phyloP scores from a whole-genome alignment of 345 rosid genomes.

The Nephelium lappaceum region DNA sequence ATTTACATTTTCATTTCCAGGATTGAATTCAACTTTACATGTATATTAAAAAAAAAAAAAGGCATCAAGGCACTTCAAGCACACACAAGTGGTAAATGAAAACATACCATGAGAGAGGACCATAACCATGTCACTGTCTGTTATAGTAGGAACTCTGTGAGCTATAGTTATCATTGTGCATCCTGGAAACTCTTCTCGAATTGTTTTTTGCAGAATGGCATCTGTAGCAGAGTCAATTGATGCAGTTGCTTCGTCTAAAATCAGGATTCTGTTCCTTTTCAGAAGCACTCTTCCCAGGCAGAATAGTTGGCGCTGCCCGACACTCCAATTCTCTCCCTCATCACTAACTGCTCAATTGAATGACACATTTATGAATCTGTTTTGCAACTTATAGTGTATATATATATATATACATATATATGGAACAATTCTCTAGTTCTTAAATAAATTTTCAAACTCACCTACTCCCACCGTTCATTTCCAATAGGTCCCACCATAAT shows the following conservation, averaged over 20 bases:
- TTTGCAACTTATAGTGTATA: too few species aligned
- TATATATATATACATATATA: too few species aligned
- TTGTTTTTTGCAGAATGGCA: slow-evolving; percentile 64
- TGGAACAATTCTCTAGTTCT: too few species aligned
- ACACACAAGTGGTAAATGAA: neutral
- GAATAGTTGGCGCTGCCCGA: slow-evolving; percentile 72
- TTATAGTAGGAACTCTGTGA: slow-evolving; percentile 72
- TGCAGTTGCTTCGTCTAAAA: slow-evolving; percentile 77
- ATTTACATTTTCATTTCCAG: neutral
- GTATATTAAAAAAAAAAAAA: neutral
- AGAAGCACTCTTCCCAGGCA: slow-evolving; percentile 75
- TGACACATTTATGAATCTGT: too few species aligned
- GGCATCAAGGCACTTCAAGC: neutral
- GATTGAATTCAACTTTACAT: neutral
- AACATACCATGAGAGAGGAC: slow-evolving; percentile 67
- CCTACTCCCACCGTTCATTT: too few species aligned
- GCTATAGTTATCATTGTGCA: slow-evolving; percentile 76
- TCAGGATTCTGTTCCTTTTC: slow-evolving; percentile 62
- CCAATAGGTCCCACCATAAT: too few species aligned
- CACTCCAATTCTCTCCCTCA: slow-evolving; percentile 88
- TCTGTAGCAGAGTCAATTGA: slow-evolving; percentile 73
- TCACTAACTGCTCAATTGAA: slow-evolving; percentile 50
- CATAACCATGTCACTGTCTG: slow-evolving; percentile 84
- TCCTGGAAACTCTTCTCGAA: slow-evolving; percentile 58
- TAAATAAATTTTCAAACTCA: too few species aligned